Evolutionary conservation across 495 filamentous ascomycete species (phyloP).

Genomic region (Aspergillus diversus): DNA sequence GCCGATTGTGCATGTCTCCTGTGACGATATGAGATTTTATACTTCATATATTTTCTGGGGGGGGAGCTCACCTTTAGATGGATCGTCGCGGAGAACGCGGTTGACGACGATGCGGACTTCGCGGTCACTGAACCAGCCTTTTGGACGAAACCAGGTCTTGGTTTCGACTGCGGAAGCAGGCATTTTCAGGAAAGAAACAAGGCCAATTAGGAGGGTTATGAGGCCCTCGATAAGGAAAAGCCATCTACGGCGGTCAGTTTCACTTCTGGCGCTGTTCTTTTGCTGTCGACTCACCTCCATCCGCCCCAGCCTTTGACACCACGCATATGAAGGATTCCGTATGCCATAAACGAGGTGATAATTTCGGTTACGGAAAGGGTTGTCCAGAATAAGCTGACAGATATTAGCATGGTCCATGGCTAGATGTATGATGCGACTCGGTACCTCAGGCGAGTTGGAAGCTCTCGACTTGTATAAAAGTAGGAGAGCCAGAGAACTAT

Average conservation of each 20-base stretch:
- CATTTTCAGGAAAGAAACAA: conserved; percentile 59
- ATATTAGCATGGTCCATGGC: conserved; percentile 19
- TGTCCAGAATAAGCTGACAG: conserved; percentile 60
- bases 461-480: conserved; percentile 65
- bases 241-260: conserved; percentile 12
- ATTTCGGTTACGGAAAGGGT: conserved; percentile 56
- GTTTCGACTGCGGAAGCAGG: conserved; percentile 57
- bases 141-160: conserved; percentile 55
- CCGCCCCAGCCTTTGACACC: conserved; percentile 37
- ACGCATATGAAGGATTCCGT: conserved; percentile 47
- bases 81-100: conserved; percentile 64
- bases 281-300: conserved; percentile 29
- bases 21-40: background rate
- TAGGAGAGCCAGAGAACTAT: conserved; percentile 68
- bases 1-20: conserved; percentile 57
- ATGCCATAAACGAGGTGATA: conserved; percentile 48
- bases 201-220: conserved; percentile 56
- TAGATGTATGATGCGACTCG: background rate
- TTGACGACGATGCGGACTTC: conserved; percentile 66
- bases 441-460: conserved; percentile 34
- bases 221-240: conserved; percentile 60
- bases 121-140: conserved; percentile 63
- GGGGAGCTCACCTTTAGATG: conserved; percentile 52
- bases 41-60: background rate
- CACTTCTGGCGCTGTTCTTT: conserved; percentile 31